phyloP scores from a whole-genome alignment of 768 basidiomycete genomes.

The Lenzites betulinus region DNA sequence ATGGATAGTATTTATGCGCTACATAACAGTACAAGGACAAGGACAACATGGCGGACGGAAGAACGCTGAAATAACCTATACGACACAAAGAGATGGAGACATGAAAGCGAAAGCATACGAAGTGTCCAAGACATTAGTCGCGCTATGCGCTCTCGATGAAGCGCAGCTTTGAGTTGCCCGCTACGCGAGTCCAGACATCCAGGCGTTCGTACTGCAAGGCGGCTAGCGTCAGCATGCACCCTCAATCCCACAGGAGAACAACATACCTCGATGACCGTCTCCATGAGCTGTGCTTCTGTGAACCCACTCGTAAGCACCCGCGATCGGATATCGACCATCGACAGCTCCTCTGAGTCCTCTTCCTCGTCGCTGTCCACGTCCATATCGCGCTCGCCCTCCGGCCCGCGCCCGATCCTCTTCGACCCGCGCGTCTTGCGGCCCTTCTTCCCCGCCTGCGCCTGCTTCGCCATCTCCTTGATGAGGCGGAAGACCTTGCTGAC shows the following conservation, averaged over 20 bases:
- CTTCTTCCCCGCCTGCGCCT: slow-evolving; percentile 34
- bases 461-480: slow-evolving; percentile 79
- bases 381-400: slow-evolving; percentile 70
- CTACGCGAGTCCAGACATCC: slow-evolving; percentile 79
- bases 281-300: slow-evolving; percentile 88
- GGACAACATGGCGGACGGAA: slow-evolving; percentile 23
- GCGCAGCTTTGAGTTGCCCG: slow-evolving; percentile 78
- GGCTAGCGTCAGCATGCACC: slow-evolving; percentile 3
- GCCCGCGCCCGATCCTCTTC: slow-evolving; percentile 66
- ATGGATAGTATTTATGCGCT: slow-evolving; percentile 28
- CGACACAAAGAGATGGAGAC: background rate
- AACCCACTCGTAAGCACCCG: slow-evolving; percentile 85
- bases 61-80: slow-evolving; percentile 22
- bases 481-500: slow-evolving; percentile 87
- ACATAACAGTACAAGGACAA: slow-evolving; percentile 22
- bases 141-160: slow-evolving; percentile 45
- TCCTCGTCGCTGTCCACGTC: slow-evolving; percentile 56
- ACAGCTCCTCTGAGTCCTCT: slow-evolving; percentile 62
- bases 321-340: slow-evolving; percentile 85
- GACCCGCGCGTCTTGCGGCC: slow-evolving; percentile 42
- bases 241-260: background rate
- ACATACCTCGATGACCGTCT: slow-evolving; percentile 78
- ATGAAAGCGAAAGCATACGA: background rate
- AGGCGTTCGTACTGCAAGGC: slow-evolving; percentile 79
- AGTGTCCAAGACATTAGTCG: background rate